These are phyloP conservation scores for Zygosaccharomyces rouxii DNA, from an alignment of 805 yeast species.

Conservation along the genomic window DNA sequence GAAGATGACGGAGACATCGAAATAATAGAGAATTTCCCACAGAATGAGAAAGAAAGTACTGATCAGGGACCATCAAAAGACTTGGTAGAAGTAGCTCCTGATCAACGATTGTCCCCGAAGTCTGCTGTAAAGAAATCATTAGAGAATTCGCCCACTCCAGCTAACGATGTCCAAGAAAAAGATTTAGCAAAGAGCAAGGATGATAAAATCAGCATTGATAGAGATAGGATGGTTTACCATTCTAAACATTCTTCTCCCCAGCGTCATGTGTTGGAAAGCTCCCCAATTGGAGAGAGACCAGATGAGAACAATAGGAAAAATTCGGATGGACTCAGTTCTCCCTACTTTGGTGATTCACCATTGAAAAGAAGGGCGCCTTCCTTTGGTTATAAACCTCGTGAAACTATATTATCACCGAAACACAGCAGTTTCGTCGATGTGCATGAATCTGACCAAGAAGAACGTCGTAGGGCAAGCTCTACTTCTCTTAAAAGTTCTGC, in stretches of 20 bases:
- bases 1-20: constrained; percentile 31
- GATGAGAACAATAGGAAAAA: background rate
- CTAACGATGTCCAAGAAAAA: background rate
- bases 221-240: background rate
- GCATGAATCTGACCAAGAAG: background rate
- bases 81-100: background rate
- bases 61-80: background rate
- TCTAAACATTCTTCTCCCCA: background rate
- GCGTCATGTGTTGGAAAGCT: constrained; percentile 16
- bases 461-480: background rate
- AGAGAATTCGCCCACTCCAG: background rate
- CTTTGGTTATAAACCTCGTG: background rate
- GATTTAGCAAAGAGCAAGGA: background rate
- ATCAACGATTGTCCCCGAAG: background rate
- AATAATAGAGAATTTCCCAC: constrained; percentile 26
- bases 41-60: background rate
- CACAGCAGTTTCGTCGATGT: constrained; percentile 3
- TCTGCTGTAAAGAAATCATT: background rate
- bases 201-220: constrained; percentile 4
- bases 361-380: constrained; percentile 9
- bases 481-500: background rate
- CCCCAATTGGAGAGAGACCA: constrained; percentile 11
- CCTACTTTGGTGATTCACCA: constrained; percentile 13
- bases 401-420: background rate
- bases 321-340: constrained; percentile 11